Percentiles rank a stretch among this genome's conserved stretches.
Conservation (phyloP, 2,329 filamentous ascomycete genomes). For the Hypomyces perniciosus region DNA sequence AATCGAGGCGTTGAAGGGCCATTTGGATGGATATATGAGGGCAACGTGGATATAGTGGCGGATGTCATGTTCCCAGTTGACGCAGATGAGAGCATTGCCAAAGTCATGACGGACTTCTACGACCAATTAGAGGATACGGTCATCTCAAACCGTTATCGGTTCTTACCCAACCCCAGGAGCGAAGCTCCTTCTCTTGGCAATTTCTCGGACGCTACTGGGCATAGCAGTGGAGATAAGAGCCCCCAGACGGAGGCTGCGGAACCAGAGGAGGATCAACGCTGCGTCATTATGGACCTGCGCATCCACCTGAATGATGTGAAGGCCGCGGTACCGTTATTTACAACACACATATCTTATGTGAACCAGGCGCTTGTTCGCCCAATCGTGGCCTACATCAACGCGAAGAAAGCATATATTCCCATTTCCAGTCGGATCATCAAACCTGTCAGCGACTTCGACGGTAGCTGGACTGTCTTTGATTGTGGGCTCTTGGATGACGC, state of each 20-base stretch:
- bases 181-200: conserved; percentile 26
- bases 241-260: conserved; percentile 8
- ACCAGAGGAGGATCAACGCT: conserved; percentile 61
- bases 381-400: conserved; percentile 98
- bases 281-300: conserved; percentile 89
- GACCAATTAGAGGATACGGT: conserved; percentile 92
- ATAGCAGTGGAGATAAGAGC: conserved; percentile 13
- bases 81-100: conserved; percentile 79
- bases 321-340: conserved; percentile 88
- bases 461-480: conserved; percentile 91
- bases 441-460: conserved; percentile 81
- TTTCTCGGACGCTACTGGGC: conserved; percentile 24
- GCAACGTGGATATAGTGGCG: conserved; percentile 91
- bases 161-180: conserved; percentile 44
- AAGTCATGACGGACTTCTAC: conserved; percentile 96
- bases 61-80: conserved; percentile 93
- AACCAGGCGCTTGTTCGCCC: conserved; percentile 93
- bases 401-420: conserved; percentile 88
- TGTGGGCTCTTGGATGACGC: conserved; percentile 91
- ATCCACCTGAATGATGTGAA: conserved; percentile 93
- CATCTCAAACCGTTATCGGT: conserved; percentile 64
- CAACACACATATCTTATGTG: conserved; percentile 84
- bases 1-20: conserved; percentile 90
- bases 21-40: conserved; percentile 97
- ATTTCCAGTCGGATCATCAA: conserved; percentile 94